Percentiles rank a stretch among this genome's conserved stretches.
phyloP scores from a whole-genome alignment of 2,329 filamentous ascomycete genomes.

The Colletotrichum graminicola region DNA sequence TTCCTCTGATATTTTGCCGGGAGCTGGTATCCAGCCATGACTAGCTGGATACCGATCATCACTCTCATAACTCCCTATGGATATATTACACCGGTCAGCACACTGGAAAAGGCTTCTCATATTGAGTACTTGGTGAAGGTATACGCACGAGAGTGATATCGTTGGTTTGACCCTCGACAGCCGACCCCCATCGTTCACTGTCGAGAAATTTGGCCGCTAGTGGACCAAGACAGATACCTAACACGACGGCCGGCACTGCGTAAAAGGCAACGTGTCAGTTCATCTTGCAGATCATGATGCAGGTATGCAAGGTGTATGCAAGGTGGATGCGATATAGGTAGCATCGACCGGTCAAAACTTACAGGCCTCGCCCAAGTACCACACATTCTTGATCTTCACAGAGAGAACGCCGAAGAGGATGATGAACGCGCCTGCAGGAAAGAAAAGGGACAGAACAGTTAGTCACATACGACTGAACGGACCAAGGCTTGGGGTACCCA shows the following conservation, averaged over 20 bases:
- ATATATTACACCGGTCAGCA: constrained; percentile 5
- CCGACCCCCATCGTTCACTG: constrained; percentile 55
- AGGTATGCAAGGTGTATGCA: not conserved
- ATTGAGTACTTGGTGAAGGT: not conserved
- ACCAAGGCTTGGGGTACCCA: constrained; percentile 45
- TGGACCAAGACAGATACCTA: constrained; percentile 68
- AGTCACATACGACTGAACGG: constrained; percentile 11
- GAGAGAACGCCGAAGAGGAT: constrained; percentile 63
- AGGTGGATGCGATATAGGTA: not conserved
- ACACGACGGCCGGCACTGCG: constrained; percentile 65
- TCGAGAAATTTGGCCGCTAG: constrained; percentile 66
- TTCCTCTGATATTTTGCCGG: constrained; percentile 66
- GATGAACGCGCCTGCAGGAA: constrained; percentile 58
- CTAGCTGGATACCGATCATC: constrained; percentile 72
- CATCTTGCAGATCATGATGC: not conserved
- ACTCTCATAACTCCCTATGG: constrained; percentile 63
- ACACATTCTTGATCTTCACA: constrained; percentile 64
- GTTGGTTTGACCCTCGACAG: constrained; percentile 47
- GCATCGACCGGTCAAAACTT: constrained; percentile 44
- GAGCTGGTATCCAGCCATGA: constrained; percentile 73
- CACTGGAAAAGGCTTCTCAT: not conserved
- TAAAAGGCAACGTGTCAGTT: constrained; percentile 15
- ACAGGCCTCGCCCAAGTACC: constrained; percentile 68
- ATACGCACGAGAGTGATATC: constrained; percentile 56
- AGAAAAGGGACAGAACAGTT: not conserved